These are phyloP conservation scores for Coemansia sp. DNA, from an alignment of 192 early-diverging fungal species.

Conservation along the genomic window DNA sequence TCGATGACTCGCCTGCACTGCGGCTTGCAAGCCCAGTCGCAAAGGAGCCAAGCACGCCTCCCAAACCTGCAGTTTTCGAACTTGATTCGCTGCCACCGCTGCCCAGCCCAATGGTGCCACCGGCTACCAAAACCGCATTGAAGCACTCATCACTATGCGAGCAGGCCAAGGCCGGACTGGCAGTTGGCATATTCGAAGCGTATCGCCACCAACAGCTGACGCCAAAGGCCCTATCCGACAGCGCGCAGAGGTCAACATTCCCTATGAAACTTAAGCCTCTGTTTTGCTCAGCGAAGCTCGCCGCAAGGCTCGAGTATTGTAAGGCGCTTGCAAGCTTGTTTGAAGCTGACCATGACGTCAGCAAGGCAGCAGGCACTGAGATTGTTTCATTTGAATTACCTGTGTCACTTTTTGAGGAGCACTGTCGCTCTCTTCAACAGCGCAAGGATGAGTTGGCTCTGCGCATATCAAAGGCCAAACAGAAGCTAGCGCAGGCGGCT, in stretches of 20 bases:
- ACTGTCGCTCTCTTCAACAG: slow-evolving; percentile 19
- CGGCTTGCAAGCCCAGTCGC: background rate
- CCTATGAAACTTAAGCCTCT: slow-evolving; percentile 33
- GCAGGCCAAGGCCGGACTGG: slow-evolving; percentile 43
- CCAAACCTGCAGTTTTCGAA: background rate
- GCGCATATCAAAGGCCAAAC: slow-evolving; percentile 33
- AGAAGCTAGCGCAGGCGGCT: slow-evolving; percentile 22
- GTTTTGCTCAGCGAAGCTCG: slow-evolving; percentile 37
- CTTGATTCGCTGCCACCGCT: slow-evolving; percentile 35
- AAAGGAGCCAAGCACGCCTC: background rate
- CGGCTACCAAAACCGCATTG: background rate
- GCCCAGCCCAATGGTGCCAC: slow-evolving; percentile 3
- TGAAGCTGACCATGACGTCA: slow-evolving; percentile 41
- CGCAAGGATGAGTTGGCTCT: slow-evolving; percentile 33
- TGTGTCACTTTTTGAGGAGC: slow-evolving; percentile 26
- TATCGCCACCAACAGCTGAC: slow-evolving; percentile 28
- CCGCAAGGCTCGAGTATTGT: slow-evolving; percentile 46
- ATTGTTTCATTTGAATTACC: slow-evolving; percentile 12
- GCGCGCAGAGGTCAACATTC: slow-evolving; percentile 9
- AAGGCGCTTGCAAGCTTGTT: slow-evolving; percentile 33
- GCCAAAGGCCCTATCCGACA: slow-evolving; percentile 8
- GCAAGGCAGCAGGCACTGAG: slow-evolving; percentile 13
- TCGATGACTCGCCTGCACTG: background rate
- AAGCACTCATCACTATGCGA: slow-evolving; percentile 18
- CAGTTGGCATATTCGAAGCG: slow-evolving; percentile 23